Evolutionary conservation across 768 basidiomycete species (phyloP).

Genomic region (Agaricus subrufescens): DNA sequence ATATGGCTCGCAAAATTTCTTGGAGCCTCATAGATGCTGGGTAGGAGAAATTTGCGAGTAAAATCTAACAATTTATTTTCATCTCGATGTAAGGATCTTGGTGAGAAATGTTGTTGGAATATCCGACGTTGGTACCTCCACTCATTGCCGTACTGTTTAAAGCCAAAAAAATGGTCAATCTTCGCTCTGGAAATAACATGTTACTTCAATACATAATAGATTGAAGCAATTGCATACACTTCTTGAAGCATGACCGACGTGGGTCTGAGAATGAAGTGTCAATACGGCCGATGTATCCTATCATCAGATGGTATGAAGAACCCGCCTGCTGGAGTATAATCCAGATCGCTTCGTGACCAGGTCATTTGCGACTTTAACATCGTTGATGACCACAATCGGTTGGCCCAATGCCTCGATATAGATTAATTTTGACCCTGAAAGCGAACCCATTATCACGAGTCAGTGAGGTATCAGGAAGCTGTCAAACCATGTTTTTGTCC

Average conservation of each 20-base stretch:
- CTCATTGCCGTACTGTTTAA: constrained; percentile 20
- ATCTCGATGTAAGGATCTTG: background rate
- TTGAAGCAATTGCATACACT: background rate
- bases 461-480: background rate
- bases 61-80: constrained; percentile 5
- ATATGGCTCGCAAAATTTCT: constrained; percentile 4
- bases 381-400: constrained; percentile 34
- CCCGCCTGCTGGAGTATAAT: constrained; percentile 49
- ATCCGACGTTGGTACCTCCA: constrained; percentile 20
- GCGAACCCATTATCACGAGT: background rate
- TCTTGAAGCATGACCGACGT: constrained; percentile 1
- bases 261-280: background rate
- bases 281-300: background rate
- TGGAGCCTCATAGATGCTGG: background rate
- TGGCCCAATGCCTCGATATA: constrained; percentile 49
- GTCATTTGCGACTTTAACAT: constrained; percentile 38
- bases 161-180: background rate
- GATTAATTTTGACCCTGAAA: constrained; percentile 33
- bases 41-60: constrained; percentile 1
- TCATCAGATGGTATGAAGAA: too few species aligned
- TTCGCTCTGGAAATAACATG: background rate
- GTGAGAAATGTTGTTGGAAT: constrained; percentile 20
- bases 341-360: constrained; percentile 53
- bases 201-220: too few species aligned
- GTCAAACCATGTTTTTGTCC: background rate